Percentiles rank a stretch among this genome's conserved stretches.
Conservation (phyloP, 2,329 filamentous ascomycete genomes). For the Diaporthe vexans region DNA sequence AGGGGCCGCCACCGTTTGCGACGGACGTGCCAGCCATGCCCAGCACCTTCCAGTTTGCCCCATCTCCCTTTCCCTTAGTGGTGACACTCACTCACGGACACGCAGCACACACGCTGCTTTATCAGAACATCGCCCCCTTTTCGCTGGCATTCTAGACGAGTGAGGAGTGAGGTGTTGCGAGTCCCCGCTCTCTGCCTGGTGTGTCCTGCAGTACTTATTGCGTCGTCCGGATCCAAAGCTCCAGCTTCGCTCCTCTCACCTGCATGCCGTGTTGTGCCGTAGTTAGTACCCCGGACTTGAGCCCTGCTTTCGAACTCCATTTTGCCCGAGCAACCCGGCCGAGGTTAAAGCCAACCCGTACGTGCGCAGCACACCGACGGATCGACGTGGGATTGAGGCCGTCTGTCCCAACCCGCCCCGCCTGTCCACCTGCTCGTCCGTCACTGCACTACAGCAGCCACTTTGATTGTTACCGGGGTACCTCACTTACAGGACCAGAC, state of each 20-base stretch:
- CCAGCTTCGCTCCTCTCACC: no score
- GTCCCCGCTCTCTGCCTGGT: slow-evolving; percentile 32
- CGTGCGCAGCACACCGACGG: slow-evolving; percentile 6
- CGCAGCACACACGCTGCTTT: not conserved
- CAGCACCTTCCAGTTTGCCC: slow-evolving; percentile 14
- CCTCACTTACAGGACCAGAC: slow-evolving; percentile 11
- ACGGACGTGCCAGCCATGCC: not conserved
- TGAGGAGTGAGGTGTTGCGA: slow-evolving; percentile 31
- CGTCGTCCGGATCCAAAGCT: not conserved
- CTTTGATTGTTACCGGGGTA: not conserved
- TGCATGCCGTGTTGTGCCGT: not conserved
- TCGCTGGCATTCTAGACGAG: slow-evolving; percentile 32
- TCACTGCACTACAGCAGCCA: slow-evolving; percentile 1
- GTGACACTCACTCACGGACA: not conserved
- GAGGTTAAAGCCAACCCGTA: slow-evolving; percentile 7
- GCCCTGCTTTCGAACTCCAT: slow-evolving; percentile 4
- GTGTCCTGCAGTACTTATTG: slow-evolving; percentile 20
- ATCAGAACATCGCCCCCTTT: slow-evolving; percentile 29
- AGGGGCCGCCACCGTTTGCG: slow-evolving; percentile 23
- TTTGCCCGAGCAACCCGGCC: slow-evolving; percentile 31
- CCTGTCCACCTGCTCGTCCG: not conserved
- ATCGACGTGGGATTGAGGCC: slow-evolving; percentile 28
- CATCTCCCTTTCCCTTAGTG: not conserved
- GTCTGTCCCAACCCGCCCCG: slow-evolving; percentile 13
- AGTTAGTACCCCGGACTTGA: slow-evolving; percentile 13